Evolutionary conservation across 1,284 basidiomycete species (phyloP), one percentile per base, ranked within the genome.

Genomic region (Sparassis latifolia): DNA sequence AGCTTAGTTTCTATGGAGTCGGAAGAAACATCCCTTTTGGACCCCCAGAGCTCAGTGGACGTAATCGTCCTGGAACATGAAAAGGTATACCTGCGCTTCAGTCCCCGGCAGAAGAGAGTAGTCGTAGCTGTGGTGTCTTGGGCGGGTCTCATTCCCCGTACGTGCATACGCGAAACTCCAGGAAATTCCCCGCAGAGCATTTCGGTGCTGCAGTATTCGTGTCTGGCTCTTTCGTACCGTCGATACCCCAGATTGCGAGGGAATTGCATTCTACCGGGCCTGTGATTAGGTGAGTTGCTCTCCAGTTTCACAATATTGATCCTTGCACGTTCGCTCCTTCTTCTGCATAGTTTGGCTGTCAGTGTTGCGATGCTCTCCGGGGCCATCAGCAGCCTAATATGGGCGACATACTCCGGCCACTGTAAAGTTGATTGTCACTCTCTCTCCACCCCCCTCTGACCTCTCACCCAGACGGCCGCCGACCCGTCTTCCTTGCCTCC

Each of bases 141-240:
- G 56, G 70, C 72, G 32, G 80, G 75, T 2, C 59, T 82, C 30
- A 67, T 82, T 35, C 75, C 74, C 38, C 69, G 79, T 80, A 58
- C 52, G 74, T 69, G 30, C 31, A 43, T 42, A 5, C 29, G 10
- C 10, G 12, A 12, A 28, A 28, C 33, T 20, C 12, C 30, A 4
- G 20, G 5, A 44, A 33, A 27, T 38, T 1, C 20, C 20, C 20
- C 9, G 10, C 33, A 5, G 7, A 33, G 12, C 39, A 37, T 28
- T 5, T 4, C n/a, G 4, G 20, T 9, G 4, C 31, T 42, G 9
- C 58, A 89, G 85, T 85, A 31, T 80, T 89, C 60, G 78, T 85
- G 0, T 75, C 80, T 2, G 79, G 81, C 3, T 77, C 80, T 2
- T 87, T 89, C 65, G 72, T 86, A 2, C 87, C 86, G 0, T 77